A percentile compares a stretch with the other conserved stretches of the same genome.
Conservation (phyloP, 257 asterid genomes). For the Solanum virginianum region DNA sequence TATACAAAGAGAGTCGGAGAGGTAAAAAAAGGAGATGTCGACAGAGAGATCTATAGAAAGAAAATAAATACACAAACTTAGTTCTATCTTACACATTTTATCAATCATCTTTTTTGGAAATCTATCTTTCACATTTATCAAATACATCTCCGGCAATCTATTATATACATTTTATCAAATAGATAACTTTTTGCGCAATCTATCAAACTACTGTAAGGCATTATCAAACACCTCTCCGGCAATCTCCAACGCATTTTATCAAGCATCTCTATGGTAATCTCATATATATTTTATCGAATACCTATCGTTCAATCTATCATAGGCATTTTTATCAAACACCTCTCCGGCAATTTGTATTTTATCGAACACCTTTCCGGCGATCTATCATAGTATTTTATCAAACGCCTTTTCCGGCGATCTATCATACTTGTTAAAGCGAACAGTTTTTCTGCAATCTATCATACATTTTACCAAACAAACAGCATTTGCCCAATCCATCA, state of each 20-base stretch:
- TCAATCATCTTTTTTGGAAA: neutral
- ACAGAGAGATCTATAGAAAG: neutral
- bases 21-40: too few relatives aligned
- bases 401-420: neutral
- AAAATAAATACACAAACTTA: neutral
- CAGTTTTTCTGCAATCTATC: neutral
- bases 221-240: neutral
- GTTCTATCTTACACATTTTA: neutral
- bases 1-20: neutral
- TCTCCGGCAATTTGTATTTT: neutral
- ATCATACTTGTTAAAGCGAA: neutral
- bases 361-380: neutral
- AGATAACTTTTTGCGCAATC: neutral
- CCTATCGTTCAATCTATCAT: neutral
- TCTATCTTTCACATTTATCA: neutral
- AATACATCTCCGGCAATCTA: neutral
- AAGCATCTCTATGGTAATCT: neutral
- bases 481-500: neutral
- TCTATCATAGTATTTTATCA: neutral
- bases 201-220: too few relatives aligned
- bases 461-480: neutral
- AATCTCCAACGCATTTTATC: neutral
- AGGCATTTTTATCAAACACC: neutral
- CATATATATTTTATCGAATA: neutral
- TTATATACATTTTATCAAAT: neutral